phyloP scores from a whole-genome alignment of 164 flowering plant species.

The Piper longum region DNA sequence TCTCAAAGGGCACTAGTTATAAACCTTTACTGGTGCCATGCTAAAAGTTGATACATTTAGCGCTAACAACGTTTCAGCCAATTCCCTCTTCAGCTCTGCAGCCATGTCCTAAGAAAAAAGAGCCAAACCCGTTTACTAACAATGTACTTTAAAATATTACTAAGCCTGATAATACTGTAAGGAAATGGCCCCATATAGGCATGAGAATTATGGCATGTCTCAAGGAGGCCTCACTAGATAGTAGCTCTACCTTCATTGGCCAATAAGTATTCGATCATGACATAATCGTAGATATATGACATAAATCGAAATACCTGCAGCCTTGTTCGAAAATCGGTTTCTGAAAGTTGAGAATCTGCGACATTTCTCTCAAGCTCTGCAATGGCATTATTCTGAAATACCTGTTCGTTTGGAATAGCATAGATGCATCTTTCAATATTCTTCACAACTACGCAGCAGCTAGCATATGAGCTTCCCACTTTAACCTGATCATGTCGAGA shows the following conservation, averaged over 20 bases:
- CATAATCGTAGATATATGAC: background rate
- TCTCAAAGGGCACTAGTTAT: conserved; percentile 4
- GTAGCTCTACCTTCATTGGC: background rate
- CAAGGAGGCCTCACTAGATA: too few species aligned
- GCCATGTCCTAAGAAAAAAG: conserved; percentile 55
- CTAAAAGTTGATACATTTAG: conserved; percentile 66
- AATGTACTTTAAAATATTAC: too few species aligned
- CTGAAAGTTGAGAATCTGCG: conserved; percentile 37
- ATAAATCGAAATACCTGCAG: conserved; percentile 41
- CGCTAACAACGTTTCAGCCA: conserved; percentile 40
- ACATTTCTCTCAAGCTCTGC: conserved; percentile 49
- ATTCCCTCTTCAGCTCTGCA: conserved; percentile 59
- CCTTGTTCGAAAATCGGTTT: conserved; percentile 29
- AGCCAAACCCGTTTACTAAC: too few species aligned
- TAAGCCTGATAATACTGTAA: too few species aligned
- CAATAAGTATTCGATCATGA: background rate
- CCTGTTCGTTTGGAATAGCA: conserved; percentile 58
- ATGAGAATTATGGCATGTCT: too few species aligned
- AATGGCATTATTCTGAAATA: conserved; percentile 38
- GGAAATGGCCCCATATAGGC: too few species aligned
- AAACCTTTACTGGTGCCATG: conserved; percentile 90
- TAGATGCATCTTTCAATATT: conserved; percentile 84
- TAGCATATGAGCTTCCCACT: conserved; percentile 52
- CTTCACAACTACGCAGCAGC: conserved; percentile 89
- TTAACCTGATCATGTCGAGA: conserved; percentile 36